These are phyloP conservation scores for Suhomyces sp. DNA, from an alignment of 805 yeast genomes.

Conservation along the genomic window DNA sequence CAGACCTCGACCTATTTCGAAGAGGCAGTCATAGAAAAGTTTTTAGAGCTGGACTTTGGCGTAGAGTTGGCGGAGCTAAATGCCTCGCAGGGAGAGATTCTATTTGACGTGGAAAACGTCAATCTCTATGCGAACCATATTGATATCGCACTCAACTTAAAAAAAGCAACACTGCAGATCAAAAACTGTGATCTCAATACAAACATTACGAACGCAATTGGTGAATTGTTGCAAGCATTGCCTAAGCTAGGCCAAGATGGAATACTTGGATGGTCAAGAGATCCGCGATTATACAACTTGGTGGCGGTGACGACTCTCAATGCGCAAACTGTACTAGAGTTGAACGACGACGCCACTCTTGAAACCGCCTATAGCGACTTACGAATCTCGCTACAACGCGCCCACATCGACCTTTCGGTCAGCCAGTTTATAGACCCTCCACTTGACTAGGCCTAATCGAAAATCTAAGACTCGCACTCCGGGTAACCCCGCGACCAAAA, in stretches of 20 bases:
- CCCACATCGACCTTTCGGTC: neutral
- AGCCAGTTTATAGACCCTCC: neutral
- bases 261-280: slow-evolving; percentile 8
- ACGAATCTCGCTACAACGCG: neutral
- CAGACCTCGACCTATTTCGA: neutral
- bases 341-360: neutral
- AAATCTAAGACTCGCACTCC: neutral
- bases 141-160: neutral
- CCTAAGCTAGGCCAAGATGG: slow-evolving; percentile 2
- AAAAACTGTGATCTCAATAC: neutral
- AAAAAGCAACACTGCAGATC: neutral
- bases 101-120: slow-evolving; percentile 66
- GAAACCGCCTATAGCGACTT: neutral
- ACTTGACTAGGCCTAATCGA: neutral
- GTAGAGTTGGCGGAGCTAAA: neutral
- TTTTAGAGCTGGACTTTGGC: neutral
- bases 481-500: slow-evolving; percentile 4
- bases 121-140: slow-evolving; percentile 61
- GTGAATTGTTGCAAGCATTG: neutral
- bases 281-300: slow-evolving; percentile 2
- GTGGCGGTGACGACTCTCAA: slow-evolving; percentile 5
- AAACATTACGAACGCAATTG: neutral
- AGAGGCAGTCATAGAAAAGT: neutral
- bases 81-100: slow-evolving; percentile 11
- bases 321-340: neutral